Percentiles rank a stretch among this genome's conserved stretches.
phyloP scores from a whole-genome alignment of 495 filamentous ascomycete species.

The Tuber umbilicatum region DNA sequence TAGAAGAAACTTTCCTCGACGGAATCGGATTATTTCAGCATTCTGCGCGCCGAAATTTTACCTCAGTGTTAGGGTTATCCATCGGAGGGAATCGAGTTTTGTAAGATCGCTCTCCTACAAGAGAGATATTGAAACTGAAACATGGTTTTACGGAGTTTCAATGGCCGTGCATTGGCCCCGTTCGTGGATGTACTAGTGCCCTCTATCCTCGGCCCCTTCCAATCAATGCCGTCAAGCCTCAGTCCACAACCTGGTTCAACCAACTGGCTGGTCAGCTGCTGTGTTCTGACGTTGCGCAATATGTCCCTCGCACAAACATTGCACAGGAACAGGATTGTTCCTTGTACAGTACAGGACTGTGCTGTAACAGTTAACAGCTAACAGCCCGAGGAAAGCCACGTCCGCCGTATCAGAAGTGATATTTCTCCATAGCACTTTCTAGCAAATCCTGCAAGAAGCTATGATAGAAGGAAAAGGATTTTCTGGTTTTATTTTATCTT shows the following conservation, averaged over 20 bases:
- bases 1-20: constrained; percentile 5
- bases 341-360: constrained; percentile 22
- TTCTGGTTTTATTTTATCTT: constrained; percentile 11
- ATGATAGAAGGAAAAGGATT: not conserved
- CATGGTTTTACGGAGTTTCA: constrained; percentile 14
- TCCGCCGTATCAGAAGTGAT: constrained; percentile 13
- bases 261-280: constrained; percentile 18
- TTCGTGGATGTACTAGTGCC: constrained; percentile 11
- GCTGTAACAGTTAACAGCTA: constrained; percentile 19
- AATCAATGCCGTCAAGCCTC: not conserved
- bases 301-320: constrained; percentile 20
- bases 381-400: constrained; percentile 17
- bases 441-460: not conserved
- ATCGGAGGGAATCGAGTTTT: not conserved
- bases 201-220: not conserved
- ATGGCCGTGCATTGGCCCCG: constrained; percentile 14
- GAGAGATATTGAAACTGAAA: constrained; percentile 18
- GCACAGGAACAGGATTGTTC: constrained; percentile 26
- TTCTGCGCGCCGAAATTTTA: not conserved
- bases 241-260: constrained; percentile 3
- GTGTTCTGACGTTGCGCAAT: constrained; percentile 22
- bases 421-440: constrained; percentile 8
- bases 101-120: constrained; percentile 2
- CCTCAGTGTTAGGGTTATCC: not conserved
- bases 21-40: not conserved